These are phyloP conservation scores for Candolleomyces efflorescens DNA, from an alignment of 768 basidiomycete genomes.

Conservation along the genomic window DNA sequence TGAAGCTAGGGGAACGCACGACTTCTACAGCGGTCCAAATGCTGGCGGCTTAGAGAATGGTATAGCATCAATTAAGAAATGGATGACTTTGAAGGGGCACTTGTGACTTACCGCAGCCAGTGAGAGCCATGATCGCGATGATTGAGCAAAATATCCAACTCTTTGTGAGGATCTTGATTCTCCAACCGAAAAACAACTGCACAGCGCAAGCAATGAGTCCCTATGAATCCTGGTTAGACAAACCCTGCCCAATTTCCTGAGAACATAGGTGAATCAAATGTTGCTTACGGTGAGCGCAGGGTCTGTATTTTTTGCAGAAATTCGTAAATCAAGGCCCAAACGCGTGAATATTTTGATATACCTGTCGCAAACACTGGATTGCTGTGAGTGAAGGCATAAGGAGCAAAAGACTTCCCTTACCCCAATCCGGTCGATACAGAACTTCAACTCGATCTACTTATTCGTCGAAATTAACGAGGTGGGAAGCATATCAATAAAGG, in stretches of 20 bases:
- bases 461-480: too few relatives aligned
- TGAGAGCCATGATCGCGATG: conserved; percentile 1
- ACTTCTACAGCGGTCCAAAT: conserved; percentile 9
- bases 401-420: conserved; percentile 16
- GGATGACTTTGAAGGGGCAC: background rate
- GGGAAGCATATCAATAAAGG: too few relatives aligned
- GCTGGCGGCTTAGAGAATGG: conserved; percentile 1
- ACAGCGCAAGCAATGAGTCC: conserved; percentile 12
- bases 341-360: background rate
- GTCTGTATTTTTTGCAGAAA: conserved; percentile 1
- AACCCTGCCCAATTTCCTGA: background rate
- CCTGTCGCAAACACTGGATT: conserved; percentile 38
- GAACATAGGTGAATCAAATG: too few relatives aligned
- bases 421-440: conserved; percentile 20
- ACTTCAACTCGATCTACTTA: conserved; percentile 11
- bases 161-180: conserved; percentile 11
- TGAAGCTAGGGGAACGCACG: conserved; percentile 7
- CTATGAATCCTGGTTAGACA: too few relatives aligned
- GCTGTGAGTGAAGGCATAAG: background rate
- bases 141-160: conserved; percentile 5
- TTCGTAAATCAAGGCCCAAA: background rate
- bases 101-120: conserved; percentile 14
- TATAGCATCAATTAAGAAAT: too few relatives aligned
- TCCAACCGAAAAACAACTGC: conserved; percentile 14
- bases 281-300: conserved; percentile 11